Evolutionary conservation across 73 alveolate genomes (phyloP), one percentile per base, ranked within the genome.

Genomic region (Paramecium caudatum): DNA sequence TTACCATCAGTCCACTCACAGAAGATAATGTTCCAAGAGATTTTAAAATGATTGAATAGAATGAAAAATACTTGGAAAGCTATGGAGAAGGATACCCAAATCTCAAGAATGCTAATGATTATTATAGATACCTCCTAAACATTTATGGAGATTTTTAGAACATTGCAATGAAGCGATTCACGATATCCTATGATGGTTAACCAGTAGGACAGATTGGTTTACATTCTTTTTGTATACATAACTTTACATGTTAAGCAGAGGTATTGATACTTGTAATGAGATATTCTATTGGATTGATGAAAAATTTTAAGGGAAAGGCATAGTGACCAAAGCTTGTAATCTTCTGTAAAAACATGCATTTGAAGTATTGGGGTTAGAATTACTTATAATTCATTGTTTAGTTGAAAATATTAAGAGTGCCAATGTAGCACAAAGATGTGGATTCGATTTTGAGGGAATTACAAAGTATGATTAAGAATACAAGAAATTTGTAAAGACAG

Each of bases 61-160:
- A 65, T 3, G 55, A 65, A 32, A 15, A 16, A 0, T 65, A 65
- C 25, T 65, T 65, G 16, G 83, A 65, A 65, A n/a, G n/a, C 12
- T 65, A 12, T 33, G 83, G 83, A 32, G 83, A 65, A 32, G 83
- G 83, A 15, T 65, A 65, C 34, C 83, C 83, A 12, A 65, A 9
- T 2, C 9, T 65, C 2, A 65, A 65, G 34, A 65, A 30, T 65
- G 33, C 83, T 12, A 65, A 65, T 65, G 83, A 65, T 65, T 65
- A 65, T 65, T 65, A 25, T 65, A 36, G 32, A 0, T 65, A 65
- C 15, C 49, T 65, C 17, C 49, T 65, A 34, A 30, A 30, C 6
- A 33, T 65, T 4, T 65, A 65, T 65, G 83, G 83, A 30, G 83
- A 65, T 65, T 33, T 65, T n/a, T 9, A 65, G 34, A 36, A 30